These are phyloP conservation scores for Aristolochia contorta DNA, from an alignment of 164 flowering plant species.

Conservation along the genomic window DNA sequence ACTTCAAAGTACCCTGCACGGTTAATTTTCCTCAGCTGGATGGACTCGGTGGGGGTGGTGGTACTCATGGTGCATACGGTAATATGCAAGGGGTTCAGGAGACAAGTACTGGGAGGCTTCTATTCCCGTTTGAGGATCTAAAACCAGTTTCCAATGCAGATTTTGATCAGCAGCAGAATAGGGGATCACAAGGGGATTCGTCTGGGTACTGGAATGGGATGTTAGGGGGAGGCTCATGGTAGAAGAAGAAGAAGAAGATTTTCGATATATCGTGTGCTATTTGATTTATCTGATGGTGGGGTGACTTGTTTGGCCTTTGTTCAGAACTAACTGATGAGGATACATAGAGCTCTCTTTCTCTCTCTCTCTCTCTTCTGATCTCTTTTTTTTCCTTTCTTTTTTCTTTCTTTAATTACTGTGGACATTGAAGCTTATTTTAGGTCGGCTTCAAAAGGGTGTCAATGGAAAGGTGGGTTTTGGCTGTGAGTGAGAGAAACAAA, in stretches of 20 bases:
- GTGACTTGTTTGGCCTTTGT: conserved; percentile 18
- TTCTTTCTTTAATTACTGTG: conserved; percentile 10
- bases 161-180: conserved; percentile 23
- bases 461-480: conserved; percentile 3
- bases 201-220: conserved; percentile 86
- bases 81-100: conserved; percentile 33
- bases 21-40: conserved; percentile 46
- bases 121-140: conserved; percentile 71
- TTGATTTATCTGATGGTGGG: conserved; percentile 8
- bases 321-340: conserved; percentile 20
- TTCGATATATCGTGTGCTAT: neutral
- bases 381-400: conserved; percentile 1
- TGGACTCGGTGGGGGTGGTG: conserved; percentile 26
- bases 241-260: conserved; percentile 10
- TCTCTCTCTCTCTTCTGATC: no score
- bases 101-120: conserved; percentile 34
- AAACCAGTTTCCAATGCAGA: conserved; percentile 38
- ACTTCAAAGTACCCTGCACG: conserved; percentile 47
- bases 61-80: conserved; percentile 41
- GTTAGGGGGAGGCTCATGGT: conserved; percentile 84
- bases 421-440: conserved; percentile 27
- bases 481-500: conserved; percentile 6
- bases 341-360: conserved; percentile 2
- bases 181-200: conserved; percentile 49
- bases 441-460: conserved; percentile 28